Evolutionary conservation across 2,329 filamentous ascomycete species (phyloP), one percentile per base, ranked within the genome.

Genomic region (Alternaria brassicae): DNA sequence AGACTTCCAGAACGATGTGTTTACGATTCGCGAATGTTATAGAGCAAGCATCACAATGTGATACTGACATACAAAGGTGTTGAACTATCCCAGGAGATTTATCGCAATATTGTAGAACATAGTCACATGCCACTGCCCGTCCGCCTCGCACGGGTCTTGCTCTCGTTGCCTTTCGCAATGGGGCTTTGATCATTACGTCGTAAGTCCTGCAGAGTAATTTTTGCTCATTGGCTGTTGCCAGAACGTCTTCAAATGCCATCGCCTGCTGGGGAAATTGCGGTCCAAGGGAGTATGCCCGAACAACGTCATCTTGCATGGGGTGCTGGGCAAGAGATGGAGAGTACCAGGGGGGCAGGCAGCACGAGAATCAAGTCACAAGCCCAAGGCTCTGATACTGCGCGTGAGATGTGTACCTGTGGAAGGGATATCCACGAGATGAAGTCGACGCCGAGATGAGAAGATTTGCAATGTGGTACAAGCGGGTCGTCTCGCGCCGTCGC

Each of bases 401-500:
- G 32, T 47, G 25, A 30, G 12, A 1, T 21, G 25, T 21, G n/a
- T 23, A 12, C 19, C 12, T 34, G 10, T 17, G 25, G 42, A 40
- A 55, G n/a, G 28, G 47, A 19, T 25, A 36, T 21, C 25, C 40
- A 36, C 32, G 45, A 48, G 42, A 55, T 27, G 19, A 25, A 23
- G 21, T 41, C 44, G 30, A 36, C 27, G 58, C 27, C 41, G 45
- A 55, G 41, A 37, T 41, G 15, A 39, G 4, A 44, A 27, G 34
- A 27, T 25, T 13, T 39, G 34, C n/a, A 21, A 48, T 42, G 60
- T 48, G 60, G 56, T 37, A 49, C 56, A 53, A 39, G 47, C 49
- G 67, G 66, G 61, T 68, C 67, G 67, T 55, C 61, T 65, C 67
- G 66, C 53, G 49, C 53, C 53, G 56, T 48, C 32, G 53, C 51